phyloP scores from a whole-genome alignment of 345 rosid genomes.

The Eucalyptus guilfoylei region DNA sequence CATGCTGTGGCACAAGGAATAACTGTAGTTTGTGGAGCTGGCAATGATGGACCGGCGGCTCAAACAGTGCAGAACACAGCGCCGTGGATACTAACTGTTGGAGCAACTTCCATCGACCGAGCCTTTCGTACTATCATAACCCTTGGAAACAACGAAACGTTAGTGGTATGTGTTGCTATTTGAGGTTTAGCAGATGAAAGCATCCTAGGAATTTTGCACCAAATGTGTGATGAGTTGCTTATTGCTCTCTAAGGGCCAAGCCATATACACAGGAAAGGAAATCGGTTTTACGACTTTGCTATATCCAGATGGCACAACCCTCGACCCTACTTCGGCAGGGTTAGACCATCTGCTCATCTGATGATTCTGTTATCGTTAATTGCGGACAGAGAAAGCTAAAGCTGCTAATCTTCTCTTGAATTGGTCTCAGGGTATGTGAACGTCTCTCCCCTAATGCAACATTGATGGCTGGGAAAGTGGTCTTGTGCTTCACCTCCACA shows the following conservation, averaged over 20 bases:
- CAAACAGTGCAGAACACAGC: constrained; percentile 29
- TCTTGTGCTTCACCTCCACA: constrained; percentile 32
- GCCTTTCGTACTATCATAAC: constrained; percentile 17
- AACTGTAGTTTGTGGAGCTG: constrained; percentile 34
- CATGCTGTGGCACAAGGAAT: constrained; percentile 46
- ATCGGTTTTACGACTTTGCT: constrained; percentile 24
- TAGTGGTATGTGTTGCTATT: background rate
- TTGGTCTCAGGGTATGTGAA: constrained; percentile 22
- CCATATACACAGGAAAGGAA: constrained; percentile 23
- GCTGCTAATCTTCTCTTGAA: background rate
- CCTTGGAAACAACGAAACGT: constrained; percentile 26
- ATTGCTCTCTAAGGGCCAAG: constrained; percentile 34
- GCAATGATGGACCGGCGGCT: constrained; percentile 27
- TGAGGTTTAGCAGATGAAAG: background rate
- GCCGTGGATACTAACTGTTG: constrained; percentile 52
- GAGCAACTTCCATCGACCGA: constrained; percentile 44
- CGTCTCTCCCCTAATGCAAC: constrained; percentile 14
- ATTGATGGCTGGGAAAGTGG: constrained; percentile 33
- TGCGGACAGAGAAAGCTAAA: background rate
- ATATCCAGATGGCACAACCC: constrained; percentile 18
- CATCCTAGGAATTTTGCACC: background rate
- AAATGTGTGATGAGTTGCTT: background rate
- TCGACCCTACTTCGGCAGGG: constrained; percentile 22
- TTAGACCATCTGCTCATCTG: background rate
- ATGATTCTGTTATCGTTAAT: background rate